Evolutionary conservation across 495 filamentous ascomycete genomes (phyloP), one percentile per base, ranked within the genome.

Genomic region (Penicillium goetzii): DNA sequence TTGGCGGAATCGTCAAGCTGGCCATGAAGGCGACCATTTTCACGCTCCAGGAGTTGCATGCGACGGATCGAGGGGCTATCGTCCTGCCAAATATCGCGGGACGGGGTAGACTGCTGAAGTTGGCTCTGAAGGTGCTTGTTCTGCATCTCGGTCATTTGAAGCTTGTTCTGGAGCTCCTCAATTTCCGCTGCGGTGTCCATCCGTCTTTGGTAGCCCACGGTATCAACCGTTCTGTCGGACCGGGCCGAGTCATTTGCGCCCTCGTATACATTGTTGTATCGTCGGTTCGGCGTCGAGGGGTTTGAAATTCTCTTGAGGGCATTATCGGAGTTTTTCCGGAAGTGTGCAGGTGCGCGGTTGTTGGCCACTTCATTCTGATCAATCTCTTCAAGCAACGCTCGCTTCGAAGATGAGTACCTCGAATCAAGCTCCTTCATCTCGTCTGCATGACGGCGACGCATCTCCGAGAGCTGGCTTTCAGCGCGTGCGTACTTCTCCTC

Each of bases 71-170:
- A 93, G 17, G 92, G 92, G 65, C 89, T 94, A n/a, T 97, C 90
- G 56, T 97, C 91, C 52, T 87, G 78, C 83, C 83, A 87, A 40
- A 81, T 83, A 32, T 86, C 81, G 45, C 86, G 86, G 3, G 75
- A 70, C 2, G 86, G 85, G 0, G 83, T 84, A 2, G 79, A 77
- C 28, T 89, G 86, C 49, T 91, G 89, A 59, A 97, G 79, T 70
- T 97, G 93, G 72, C 86, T 93, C 69, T 97, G 91, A 17, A 99
- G 85, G 72, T 99, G 94, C 38, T 91, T 88, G 77, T 97, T 97
- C 66, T 94, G 91, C 92, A 99, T 97, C 75, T 98, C 90, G 9
- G 90, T 89, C 78, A 98, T 86, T 68, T 99, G 94, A 50, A 99
- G 85, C 74, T 96, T 92, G 72, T 96, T 98, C 70, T 97, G 95